Evolutionary conservation across 169 alveolate species (phyloP).

Genomic region (Eimeria zaria): DNA sequence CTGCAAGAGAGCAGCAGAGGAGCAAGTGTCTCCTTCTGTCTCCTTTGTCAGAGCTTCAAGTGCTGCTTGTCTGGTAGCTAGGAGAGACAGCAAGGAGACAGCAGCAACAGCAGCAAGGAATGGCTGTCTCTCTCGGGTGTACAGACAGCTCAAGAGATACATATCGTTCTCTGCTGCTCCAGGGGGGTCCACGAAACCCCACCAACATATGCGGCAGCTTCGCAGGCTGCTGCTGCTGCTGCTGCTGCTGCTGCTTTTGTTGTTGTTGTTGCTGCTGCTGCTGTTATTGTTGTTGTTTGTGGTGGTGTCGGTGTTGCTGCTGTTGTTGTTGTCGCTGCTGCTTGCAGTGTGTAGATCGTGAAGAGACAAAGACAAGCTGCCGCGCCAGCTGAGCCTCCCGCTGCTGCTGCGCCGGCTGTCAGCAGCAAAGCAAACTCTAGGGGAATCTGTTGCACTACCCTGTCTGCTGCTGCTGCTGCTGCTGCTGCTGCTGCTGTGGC

Average conservation of each 20-base stretch:
- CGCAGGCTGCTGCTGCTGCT: slow-evolving; percentile 28
- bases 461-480: slow-evolving; percentile 27
- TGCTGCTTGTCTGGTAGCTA: background rate
- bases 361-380: background rate
- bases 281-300: too few relatives aligned
- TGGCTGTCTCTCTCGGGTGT: slow-evolving; percentile 76
- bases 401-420: background rate
- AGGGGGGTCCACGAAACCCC: slow-evolving; percentile 65
- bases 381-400: background rate
- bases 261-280: background rate
- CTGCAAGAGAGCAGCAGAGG: background rate
- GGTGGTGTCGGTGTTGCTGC: too few relatives aligned
- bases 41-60: background rate
- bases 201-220: slow-evolving; percentile 11
- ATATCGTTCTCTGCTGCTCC: slow-evolving; percentile 64
- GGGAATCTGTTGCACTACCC: background rate
- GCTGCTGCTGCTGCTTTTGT: background rate
- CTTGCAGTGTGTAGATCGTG: background rate
- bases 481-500: background rate
- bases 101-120: slow-evolving; percentile 78
- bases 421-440: background rate
- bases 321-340: too few relatives aligned
- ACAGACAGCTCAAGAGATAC: slow-evolving; percentile 68
- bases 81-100: slow-evolving; percentile 33
- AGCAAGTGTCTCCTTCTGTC: background rate